Conservation (phyloP, 2,329 filamentous ascomycete genomes). For the Colletotrichum spinosum region DNA sequence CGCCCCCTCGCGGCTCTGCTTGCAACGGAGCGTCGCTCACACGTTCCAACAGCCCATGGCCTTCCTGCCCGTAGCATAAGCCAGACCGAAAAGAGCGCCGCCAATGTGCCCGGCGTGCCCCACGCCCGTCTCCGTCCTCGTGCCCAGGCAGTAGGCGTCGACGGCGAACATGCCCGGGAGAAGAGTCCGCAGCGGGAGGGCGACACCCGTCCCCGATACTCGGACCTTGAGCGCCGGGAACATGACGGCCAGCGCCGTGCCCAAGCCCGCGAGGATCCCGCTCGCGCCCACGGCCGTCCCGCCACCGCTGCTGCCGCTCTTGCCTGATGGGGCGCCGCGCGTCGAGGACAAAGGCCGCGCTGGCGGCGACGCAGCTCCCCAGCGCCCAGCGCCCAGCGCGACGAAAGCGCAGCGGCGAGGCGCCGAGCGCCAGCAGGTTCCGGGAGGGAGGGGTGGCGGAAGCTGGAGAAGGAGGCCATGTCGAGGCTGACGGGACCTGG, state of each 20-base stretch:
- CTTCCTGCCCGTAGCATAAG: constrained; percentile 23
- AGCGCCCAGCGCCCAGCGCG: too few relatives aligned
- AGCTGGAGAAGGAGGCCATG: constrained; percentile 18
- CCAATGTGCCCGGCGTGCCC: constrained; percentile 30
- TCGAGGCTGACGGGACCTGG: background rate
- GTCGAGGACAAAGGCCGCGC: too few relatives aligned
- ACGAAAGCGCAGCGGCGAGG: too few relatives aligned
- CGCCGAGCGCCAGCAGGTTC: too few relatives aligned
- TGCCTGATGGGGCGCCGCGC: too few relatives aligned
- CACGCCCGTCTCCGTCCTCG: constrained; percentile 22
- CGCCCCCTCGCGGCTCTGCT: too few relatives aligned
- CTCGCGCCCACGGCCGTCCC: too few relatives aligned
- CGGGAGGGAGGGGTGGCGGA: background rate
- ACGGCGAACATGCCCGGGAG: constrained; percentile 26
- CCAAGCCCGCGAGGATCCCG: too few relatives aligned
- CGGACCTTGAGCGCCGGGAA: constrained; percentile 26
- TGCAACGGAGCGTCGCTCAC: background rate
- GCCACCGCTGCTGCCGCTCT: too few relatives aligned
- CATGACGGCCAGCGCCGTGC: constrained; percentile 28
- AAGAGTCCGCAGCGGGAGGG: constrained; percentile 21
- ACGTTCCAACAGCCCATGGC: constrained; percentile 10
- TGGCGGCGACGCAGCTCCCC: too few relatives aligned
- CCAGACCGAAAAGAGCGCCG: constrained; percentile 29
- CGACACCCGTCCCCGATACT: constrained; percentile 20
- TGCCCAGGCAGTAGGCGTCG: constrained; percentile 26